These are phyloP conservation scores for Neocallimastix lanati DNA, from an alignment of 192 early-diverging fungal species.

Conservation along the genomic window DNA sequence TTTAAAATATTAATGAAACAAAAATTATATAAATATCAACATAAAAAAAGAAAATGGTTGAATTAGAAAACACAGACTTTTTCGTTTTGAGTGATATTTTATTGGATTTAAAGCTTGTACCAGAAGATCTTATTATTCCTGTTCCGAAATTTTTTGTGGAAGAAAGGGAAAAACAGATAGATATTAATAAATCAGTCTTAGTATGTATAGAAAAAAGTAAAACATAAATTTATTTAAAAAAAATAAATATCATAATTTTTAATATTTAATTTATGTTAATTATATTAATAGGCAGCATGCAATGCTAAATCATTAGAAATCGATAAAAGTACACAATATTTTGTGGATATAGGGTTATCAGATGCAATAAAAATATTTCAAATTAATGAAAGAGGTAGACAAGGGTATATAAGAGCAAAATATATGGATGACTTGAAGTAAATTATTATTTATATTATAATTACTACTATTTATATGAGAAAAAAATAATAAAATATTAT, in stretches of 20 bases:
- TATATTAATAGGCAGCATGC: constrained; percentile 18
- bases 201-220: too few species aligned
- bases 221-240: not conserved
- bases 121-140: constrained; percentile 23
- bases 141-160: constrained; percentile 29
- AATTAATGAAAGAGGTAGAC: constrained; percentile 32
- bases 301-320: constrained; percentile 24
- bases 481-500: too few species aligned
- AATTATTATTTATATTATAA: too few species aligned
- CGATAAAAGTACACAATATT: constrained; percentile 20
- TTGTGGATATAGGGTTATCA: constrained; percentile 17
- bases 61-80: constrained; percentile 30
- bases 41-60: constrained; percentile 28
- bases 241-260: not conserved
- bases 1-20: too few species aligned
- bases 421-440: constrained; percentile 43
- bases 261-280: not conserved
- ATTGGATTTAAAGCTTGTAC: constrained; percentile 32
- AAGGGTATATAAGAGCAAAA: constrained; percentile 32
- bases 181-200: constrained; percentile 8
- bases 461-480: too few species aligned
- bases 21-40: too few species aligned
- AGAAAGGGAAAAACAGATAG: constrained; percentile 18
- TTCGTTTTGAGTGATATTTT: constrained; percentile 27
- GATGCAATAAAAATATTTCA: constrained; percentile 36